Evolutionary conservation across 2,329 filamentous ascomycete species (phyloP), one percentile per base, ranked within the genome.

Genomic region (Thermochaetoides dissita): DNA sequence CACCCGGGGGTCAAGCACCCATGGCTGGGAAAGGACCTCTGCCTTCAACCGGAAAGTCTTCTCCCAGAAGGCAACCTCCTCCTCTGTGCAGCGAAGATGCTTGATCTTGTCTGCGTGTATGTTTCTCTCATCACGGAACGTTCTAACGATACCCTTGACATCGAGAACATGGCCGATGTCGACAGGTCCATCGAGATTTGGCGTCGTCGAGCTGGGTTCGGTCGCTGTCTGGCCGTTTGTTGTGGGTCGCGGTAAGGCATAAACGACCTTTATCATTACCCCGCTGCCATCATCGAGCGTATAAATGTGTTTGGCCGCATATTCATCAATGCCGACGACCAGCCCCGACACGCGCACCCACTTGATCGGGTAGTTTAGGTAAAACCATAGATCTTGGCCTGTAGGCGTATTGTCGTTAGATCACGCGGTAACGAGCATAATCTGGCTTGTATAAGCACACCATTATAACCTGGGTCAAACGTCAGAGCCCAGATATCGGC

Each of bases 341-440:
- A 86, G 60, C 30, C 84, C 84, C 7, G 77, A 71, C 30, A 88
- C 59, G 47, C 79, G 77, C 41, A 84, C 73, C 74, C 79, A 88
- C 68, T 77, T 76, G 51, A 89, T 76, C 0, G 84, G 84, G 50
- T 88, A 76, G 58, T 87, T 88, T 39, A 68, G 60, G 62, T 78
- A 69, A 59, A 87, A 86, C 56, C 69, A 79, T 31, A 79, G 64
- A 48, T 70, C 63, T 53, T 75, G 70, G 38, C 67, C 71, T 65
- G 41, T 1, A 10, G 7, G 37, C 7, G 10, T n/a, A 24, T 24
- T 24, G 17, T 24, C 17, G 5, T 24, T 24, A 24, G 17, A 24
- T 24, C 17, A 24, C 17, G 17, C 17, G 17, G 17, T 5, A 24
- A 24, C 17, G 17, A 24, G 17, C 17, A 24, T 5, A 24, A 24